Conservation (phyloP, 202 grass and related monocot species). For the Zizania palustris region DNA sequence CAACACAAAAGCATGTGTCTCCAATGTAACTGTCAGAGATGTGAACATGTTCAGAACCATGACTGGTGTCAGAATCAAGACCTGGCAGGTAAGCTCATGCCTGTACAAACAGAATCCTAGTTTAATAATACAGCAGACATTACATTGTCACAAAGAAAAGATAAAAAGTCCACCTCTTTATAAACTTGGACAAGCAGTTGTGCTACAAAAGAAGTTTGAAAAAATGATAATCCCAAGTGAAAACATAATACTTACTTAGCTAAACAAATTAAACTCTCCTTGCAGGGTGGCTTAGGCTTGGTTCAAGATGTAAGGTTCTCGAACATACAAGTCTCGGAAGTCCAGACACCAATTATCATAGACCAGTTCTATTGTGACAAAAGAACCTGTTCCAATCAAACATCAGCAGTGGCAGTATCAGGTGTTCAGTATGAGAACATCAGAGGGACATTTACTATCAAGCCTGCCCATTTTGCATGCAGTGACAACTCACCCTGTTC, state of each 20-base stretch:
- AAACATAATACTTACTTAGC: slow-evolving; percentile 22
- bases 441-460: slow-evolving; percentile 89
- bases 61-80: slow-evolving; percentile 98
- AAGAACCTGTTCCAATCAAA: slow-evolving; percentile 79
- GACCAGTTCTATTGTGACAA: slow-evolving; percentile 98
- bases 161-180: slow-evolving; percentile 8
- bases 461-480: slow-evolving; percentile 94
- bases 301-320: slow-evolving; percentile 92
- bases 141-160: not conserved
- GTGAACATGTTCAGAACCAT: slow-evolving; percentile 88
- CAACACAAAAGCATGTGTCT: slow-evolving; percentile 97
- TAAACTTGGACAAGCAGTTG: slow-evolving; percentile 6
- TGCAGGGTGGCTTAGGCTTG: slow-evolving; percentile 87
- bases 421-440: slow-evolving; percentile 95
- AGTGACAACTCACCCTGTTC: slow-evolving; percentile 92
- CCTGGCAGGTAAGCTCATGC: slow-evolving; percentile 81
- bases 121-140: slow-evolving; percentile 12
- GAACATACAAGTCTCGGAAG: slow-evolving; percentile 94
- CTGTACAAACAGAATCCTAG: slow-evolving; percentile 36
- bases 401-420: slow-evolving; percentile 83
- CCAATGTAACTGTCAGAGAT: slow-evolving; percentile 92
- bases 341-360: slow-evolving; percentile 95
- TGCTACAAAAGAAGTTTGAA: slow-evolving; percentile 1
- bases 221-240: not conserved
- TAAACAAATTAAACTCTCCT: slow-evolving; percentile 42